Conservation (phyloP, 225 moss, liverwort and hornwort genomes). For the Pseudoscleropodium purum region DNA sequence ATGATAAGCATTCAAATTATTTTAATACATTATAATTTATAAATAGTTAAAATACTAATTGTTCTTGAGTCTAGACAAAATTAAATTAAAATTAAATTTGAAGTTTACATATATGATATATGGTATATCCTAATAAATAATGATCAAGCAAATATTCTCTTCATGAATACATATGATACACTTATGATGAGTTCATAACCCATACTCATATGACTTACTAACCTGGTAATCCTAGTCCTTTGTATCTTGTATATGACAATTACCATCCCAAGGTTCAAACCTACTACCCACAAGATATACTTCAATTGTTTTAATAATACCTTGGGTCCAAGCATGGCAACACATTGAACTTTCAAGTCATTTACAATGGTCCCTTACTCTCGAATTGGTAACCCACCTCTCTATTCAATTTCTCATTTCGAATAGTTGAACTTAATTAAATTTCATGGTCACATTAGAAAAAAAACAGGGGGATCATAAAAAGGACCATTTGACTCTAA, state of each 20-base stretch:
- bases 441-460: not conserved
- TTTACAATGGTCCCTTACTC: not conserved
- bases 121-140: too few species aligned
- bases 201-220: not conserved
- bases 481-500: too few species aligned
- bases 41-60: not conserved
- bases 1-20: not conserved
- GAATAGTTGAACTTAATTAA: not conserved
- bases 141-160: accelerated
- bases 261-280: not conserved
- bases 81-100: not conserved
- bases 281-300: not conserved
- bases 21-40: not conserved
- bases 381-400: not conserved
- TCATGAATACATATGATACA: not conserved
- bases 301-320: not conserved
- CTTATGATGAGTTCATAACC: not conserved
- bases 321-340: too few species aligned
- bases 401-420: not conserved
- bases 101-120: not conserved
- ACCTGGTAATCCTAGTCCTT: accelerated
- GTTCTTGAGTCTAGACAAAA: not conserved
- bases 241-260: accelerated
- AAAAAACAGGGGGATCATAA: too few species aligned
- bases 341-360: not conserved